Evolutionary conservation across 306 rosid genomes (phyloP).

Genomic region (Malus fusca): DNA sequence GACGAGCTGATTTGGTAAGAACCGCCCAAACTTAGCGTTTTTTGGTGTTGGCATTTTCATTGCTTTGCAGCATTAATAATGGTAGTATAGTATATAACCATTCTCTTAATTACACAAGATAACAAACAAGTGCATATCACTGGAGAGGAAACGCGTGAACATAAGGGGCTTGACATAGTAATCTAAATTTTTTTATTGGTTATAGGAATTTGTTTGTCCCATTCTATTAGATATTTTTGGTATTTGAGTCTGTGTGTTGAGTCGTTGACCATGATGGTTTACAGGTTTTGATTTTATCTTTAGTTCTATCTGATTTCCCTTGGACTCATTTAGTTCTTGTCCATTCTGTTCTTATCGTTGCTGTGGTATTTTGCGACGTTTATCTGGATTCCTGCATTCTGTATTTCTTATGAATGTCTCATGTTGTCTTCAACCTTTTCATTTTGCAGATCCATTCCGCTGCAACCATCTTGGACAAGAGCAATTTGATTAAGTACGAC

Average conservation of each 20-base stretch:
- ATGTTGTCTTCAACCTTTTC: neutral
- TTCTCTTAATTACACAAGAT: neutral
- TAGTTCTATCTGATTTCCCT: neutral
- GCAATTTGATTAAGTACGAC: conserved; percentile 85
- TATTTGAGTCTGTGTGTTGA: neutral
- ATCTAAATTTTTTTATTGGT: neutral
- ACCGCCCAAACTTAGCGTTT: neutral
- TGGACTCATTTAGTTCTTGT: neutral
- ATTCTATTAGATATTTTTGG: neutral
- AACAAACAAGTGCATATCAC: neutral
- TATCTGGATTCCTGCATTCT: neutral
- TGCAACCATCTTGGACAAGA: conserved; percentile 73
- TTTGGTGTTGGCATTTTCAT: neutral
- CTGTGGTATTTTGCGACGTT: neutral
- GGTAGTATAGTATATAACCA: neutral
- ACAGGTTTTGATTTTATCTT: neutral
- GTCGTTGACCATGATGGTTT: neutral
- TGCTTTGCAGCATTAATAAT: neutral
- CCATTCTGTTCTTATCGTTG: neutral
- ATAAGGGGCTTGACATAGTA: neutral
- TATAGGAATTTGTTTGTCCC: neutral
- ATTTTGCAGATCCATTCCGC: conserved; percentile 83
- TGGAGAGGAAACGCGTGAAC: neutral
- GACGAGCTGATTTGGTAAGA: conserved; percentile 89
- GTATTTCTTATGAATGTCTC: conserved; percentile 5